These are phyloP conservation scores for Leccinum pseudoinsigne DNA, from an alignment of 1,284 basidiomycete genomes.

Conservation along the genomic window DNA sequence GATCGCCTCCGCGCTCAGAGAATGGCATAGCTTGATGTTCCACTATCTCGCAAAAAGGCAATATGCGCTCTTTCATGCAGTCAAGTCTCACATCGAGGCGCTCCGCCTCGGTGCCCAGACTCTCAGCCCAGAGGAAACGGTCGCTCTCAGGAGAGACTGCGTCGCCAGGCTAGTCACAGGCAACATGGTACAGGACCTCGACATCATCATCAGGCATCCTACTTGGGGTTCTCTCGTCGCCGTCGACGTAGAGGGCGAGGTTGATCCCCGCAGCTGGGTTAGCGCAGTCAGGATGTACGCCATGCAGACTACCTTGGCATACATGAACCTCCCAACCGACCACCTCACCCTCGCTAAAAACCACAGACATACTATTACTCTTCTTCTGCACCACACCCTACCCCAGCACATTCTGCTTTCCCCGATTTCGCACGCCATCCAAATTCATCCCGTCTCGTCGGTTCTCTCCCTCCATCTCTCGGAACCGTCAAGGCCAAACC, in stretches of 20 bases:
- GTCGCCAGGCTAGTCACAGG: constrained; percentile 87
- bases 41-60: constrained; percentile 87
- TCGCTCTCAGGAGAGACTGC: constrained; percentile 82
- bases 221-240: constrained; percentile 87
- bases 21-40: constrained; percentile 94
- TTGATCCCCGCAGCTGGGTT: constrained; percentile 76
- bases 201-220: constrained; percentile 95
- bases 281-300: constrained; percentile 88
- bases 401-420: constrained; percentile 67
- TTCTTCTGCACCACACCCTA: constrained; percentile 47
- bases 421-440: constrained; percentile 53
- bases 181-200: constrained; percentile 90
- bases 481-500: constrained; percentile 32
- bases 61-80: constrained; percentile 86
- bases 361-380: constrained; percentile 41
- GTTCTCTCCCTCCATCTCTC: constrained; percentile 40
- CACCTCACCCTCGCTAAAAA: constrained; percentile 38
- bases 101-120: constrained; percentile 90
- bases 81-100: constrained; percentile 89
- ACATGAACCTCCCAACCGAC: constrained; percentile 61
- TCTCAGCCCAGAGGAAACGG: constrained; percentile 85
- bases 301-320: constrained; percentile 83
- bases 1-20: constrained; percentile 92
- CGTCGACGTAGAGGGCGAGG: constrained; percentile 79
- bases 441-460: constrained; percentile 48